These are phyloP conservation scores for Salmacisia buchloeana DNA, from an alignment of 1,284 basidiomycete species.

Conservation along the genomic window DNA sequence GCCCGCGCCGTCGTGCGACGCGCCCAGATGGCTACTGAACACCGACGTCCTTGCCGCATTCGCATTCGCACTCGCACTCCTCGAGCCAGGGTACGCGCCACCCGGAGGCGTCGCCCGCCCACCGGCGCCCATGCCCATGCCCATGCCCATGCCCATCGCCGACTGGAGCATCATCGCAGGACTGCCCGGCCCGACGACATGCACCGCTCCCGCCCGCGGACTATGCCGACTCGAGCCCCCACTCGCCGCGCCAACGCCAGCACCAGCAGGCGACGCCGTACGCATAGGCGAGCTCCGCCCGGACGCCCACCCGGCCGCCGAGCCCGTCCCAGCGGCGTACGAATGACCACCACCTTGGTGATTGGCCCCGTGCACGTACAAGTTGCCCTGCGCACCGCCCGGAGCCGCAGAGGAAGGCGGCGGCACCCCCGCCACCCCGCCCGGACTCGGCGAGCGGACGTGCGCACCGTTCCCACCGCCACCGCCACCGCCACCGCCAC, in stretches of 20 bases:
- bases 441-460: background rate
- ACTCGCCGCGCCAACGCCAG: too few species aligned
- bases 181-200: background rate
- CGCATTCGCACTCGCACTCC: background rate
- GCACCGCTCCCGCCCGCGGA: background rate
- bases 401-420: background rate
- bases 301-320: too few species aligned
- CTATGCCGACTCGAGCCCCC: background rate
- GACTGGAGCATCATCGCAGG: conserved; percentile 1
- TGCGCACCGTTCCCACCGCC: background rate
- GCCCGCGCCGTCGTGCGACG: conserved; percentile 22
- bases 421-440: background rate
- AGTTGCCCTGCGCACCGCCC: too few species aligned
- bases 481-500: background rate
- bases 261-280: too few species aligned
- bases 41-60: conserved; percentile 14
- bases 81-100: too few species aligned
- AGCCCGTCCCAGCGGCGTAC: background rate
- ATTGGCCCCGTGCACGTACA: background rate
- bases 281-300: too few species aligned
- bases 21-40: conserved; percentile 34
- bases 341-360: background rate
- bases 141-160: background rate
- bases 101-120: too few species aligned
- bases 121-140: too few species aligned